Evolutionary conservation across 2,329 filamentous ascomycete genomes (phyloP).

Genomic region (Cladosporium sp.): DNA sequence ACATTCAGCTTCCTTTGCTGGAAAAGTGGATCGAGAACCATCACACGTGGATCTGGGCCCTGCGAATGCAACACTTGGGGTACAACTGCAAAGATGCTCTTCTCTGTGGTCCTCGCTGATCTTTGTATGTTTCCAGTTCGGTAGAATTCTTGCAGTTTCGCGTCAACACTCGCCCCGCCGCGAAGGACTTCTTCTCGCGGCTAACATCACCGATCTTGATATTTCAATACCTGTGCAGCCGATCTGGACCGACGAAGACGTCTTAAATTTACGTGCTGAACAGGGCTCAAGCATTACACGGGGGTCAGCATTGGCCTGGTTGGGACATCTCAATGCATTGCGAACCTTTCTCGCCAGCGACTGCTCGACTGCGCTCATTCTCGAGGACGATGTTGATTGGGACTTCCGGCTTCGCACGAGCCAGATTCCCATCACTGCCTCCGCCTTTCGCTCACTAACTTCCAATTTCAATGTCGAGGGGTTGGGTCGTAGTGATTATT

Average conservation of each 20-base stretch:
- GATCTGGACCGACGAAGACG: conserved; percentile 34
- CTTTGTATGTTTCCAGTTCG: conserved; percentile 25
- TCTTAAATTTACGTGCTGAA: conserved; percentile 25
- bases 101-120: neutral
- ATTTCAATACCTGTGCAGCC: conserved; percentile 37
- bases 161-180: conserved; percentile 32
- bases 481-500: conserved; percentile 26
- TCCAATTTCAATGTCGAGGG: neutral
- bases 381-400: conserved; percentile 46
- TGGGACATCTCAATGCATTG: conserved; percentile 38
- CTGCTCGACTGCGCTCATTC: conserved; percentile 39
- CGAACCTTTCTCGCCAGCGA: conserved; percentile 39
- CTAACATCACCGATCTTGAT: conserved; percentile 36
- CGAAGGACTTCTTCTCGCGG: conserved; percentile 34
- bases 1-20: neutral
- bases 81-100: neutral
- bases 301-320: conserved; percentile 38
- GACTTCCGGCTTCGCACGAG: conserved; percentile 41
- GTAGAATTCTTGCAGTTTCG: conserved; percentile 37
- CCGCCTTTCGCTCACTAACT: conserved; percentile 34
- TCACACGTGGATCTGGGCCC: neutral
- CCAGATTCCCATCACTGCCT: conserved; percentile 40
- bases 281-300: conserved; percentile 28
- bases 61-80: conserved; percentile 20
- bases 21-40: neutral